Conservation (phyloP, 495 filamentous ascomycete species). For the Hyaloscypha bicolor region DNA sequence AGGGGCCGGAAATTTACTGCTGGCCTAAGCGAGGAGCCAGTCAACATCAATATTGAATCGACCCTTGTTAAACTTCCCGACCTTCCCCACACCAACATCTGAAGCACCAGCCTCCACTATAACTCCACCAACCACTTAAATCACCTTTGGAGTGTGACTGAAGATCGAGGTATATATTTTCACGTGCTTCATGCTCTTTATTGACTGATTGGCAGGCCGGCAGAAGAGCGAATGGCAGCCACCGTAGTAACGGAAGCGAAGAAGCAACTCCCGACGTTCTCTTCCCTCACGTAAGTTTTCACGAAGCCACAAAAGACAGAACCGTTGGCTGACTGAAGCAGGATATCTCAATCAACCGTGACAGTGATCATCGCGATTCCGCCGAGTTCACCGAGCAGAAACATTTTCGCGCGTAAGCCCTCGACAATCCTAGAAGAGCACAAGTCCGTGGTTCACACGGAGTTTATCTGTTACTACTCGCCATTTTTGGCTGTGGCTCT, state of each 20-base stretch:
- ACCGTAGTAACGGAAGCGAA: background rate
- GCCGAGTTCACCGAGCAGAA: background rate
- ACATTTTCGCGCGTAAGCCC: background rate
- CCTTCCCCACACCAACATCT: background rate
- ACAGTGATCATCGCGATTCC: background rate
- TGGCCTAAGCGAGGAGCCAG: background rate
- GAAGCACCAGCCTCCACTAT: background rate
- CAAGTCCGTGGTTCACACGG: conserved; percentile 10
- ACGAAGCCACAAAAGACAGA: background rate
- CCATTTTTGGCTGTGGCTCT: conserved; percentile 10
- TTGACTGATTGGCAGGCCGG: background rate
- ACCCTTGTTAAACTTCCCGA: background rate
- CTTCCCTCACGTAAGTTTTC: background rate
- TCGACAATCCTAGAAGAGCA: background rate
- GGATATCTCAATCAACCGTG: background rate
- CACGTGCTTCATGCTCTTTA: background rate
- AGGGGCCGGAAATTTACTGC: background rate
- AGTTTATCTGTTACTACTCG: conserved; percentile 8
- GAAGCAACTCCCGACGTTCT: background rate
- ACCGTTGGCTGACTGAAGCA: background rate
- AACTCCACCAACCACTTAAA: background rate
- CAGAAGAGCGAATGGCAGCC: background rate
- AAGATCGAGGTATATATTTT: background rate
- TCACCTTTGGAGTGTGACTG: background rate
- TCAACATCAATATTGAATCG: background rate